A percentile compares a stretch with the other conserved stretches of the same genome.
Conservation (phyloP, 2,329 filamentous ascomycete genomes). For the Gremmenia infestans region DNA sequence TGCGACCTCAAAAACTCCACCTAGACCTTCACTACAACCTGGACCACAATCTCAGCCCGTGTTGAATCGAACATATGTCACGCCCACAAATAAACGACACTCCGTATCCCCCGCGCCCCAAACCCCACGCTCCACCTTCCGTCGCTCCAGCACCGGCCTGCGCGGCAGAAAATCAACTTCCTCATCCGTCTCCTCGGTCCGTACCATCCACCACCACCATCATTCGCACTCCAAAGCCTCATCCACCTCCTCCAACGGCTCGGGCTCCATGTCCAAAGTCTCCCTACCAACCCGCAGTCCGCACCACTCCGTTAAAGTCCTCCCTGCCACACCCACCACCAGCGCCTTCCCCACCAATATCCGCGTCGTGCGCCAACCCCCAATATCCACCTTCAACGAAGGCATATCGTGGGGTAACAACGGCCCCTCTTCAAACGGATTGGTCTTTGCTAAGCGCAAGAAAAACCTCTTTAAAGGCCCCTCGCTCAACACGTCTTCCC, state of each 20-base stretch:
- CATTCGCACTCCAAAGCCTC: constrained; percentile 92
- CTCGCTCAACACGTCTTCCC: constrained; percentile 45
- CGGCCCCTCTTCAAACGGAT: constrained; percentile 52
- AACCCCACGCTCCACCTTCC: constrained; percentile 81
- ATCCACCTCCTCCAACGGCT: constrained; percentile 79
- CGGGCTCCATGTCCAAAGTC: constrained; percentile 65
- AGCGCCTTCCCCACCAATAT: constrained; percentile 78
- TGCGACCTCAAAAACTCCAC: constrained; percentile 47
- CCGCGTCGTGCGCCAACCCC: constrained; percentile 65
- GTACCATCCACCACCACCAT: constrained; percentile 81
- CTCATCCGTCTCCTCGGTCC: constrained; percentile 87
- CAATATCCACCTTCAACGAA: constrained; percentile 53
- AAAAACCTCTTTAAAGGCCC: constrained; percentile 79
- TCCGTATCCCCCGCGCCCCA: constrained; percentile 83
- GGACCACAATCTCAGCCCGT: constrained; percentile 29
- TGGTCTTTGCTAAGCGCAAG: constrained; percentile 78
- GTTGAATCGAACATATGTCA: constrained; percentile 35
- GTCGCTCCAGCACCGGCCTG: constrained; percentile 76
- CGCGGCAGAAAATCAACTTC: constrained; percentile 93
- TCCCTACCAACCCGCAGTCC: constrained; percentile 66
- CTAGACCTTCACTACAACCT: constrained; percentile 30
- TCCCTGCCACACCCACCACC: constrained; percentile 79
- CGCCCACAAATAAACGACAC: constrained; percentile 59
- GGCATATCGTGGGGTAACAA: constrained; percentile 45
- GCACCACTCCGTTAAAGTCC: constrained; percentile 89